These are phyloP conservation scores for Mortierella sp. DNA, from an alignment of 371 early-diverging fungal species.

Conservation along the genomic window DNA sequence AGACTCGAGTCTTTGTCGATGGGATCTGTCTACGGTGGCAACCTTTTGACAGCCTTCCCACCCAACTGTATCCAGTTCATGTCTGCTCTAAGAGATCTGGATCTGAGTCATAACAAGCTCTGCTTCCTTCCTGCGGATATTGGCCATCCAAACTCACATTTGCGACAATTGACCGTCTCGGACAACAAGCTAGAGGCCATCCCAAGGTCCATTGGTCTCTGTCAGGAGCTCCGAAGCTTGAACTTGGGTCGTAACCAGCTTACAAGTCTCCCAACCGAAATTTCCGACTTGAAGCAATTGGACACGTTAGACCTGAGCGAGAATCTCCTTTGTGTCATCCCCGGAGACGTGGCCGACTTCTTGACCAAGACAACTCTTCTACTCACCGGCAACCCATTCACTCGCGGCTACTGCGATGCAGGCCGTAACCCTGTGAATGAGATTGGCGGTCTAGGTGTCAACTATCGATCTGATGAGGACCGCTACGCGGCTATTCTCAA, in stretches of 20 bases:
- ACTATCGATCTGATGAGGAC: slow-evolving; percentile 41
- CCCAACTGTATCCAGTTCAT: slow-evolving; percentile 58
- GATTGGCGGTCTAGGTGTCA: slow-evolving; percentile 38
- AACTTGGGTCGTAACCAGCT: slow-evolving; percentile 69
- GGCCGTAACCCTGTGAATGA: slow-evolving; percentile 37
- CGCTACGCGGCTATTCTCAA: slow-evolving; percentile 61
- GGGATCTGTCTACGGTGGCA: slow-evolving; percentile 72
- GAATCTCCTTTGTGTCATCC: slow-evolving; percentile 71
- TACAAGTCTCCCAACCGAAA: slow-evolving; percentile 65
- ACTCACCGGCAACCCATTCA: slow-evolving; percentile 73
- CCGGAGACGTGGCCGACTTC: slow-evolving; percentile 66
- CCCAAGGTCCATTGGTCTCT: slow-evolving; percentile 67
- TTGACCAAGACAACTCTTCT: slow-evolving; percentile 64
- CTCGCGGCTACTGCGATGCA: slow-evolving; percentile 54
- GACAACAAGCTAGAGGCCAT: slow-evolving; percentile 68
- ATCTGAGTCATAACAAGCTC: slow-evolving; percentile 66
- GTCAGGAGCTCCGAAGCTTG: slow-evolving; percentile 56
- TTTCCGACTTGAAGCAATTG: slow-evolving; percentile 61
- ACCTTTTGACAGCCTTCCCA: slow-evolving; percentile 59
- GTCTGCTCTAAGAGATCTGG: slow-evolving; percentile 60
- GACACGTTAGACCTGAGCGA: slow-evolving; percentile 70
- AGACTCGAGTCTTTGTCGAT: slow-evolving; percentile 65
- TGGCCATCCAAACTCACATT: slow-evolving; percentile 54
- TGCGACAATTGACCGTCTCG: slow-evolving; percentile 54
- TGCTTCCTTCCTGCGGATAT: slow-evolving; percentile 58